Evolutionary conservation across 331 rosid genomes (phyloP).

Genomic region (Ulmus americana): DNA sequence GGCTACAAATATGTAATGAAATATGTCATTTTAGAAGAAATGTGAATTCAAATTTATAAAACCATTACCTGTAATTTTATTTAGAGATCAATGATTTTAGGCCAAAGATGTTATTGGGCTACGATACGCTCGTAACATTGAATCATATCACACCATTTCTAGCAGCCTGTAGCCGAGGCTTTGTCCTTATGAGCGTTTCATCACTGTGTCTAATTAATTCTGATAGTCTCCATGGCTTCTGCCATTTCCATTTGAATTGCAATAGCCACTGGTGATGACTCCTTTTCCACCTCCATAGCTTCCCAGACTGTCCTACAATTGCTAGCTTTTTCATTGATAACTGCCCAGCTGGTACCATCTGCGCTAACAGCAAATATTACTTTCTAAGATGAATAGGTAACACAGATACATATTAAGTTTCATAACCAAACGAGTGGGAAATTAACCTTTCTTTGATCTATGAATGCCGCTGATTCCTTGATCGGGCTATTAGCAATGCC

Average conservation of each 20-base stretch:
- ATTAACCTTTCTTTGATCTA: conserved; percentile 67
- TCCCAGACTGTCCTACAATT: conserved; percentile 82
- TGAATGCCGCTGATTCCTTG: conserved; percentile 61
- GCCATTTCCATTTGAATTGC: conserved; percentile 99
- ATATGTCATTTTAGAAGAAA: background rate
- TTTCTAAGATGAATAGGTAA: conserved; percentile 23
- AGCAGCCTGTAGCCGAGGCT: conserved; percentile 69
- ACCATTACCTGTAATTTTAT: conserved; percentile 59
- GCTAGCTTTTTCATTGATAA: conserved; percentile 76
- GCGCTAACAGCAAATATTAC: conserved; percentile 34
- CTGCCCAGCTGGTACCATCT: conserved; percentile 91
- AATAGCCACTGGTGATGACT: conserved; percentile 97
- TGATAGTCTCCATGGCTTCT: conserved; percentile 98
- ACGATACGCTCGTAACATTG: conserved; percentile 26
- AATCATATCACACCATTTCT: conserved; percentile 37
- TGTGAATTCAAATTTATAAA: conserved; percentile 5
- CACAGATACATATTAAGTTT: conserved; percentile 3
- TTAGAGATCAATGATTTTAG: conserved; percentile 40
- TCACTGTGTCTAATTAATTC: conserved; percentile 95
- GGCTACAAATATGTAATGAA: background rate
- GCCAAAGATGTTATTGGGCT: conserved; percentile 40
- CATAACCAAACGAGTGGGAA: conserved; percentile 17
- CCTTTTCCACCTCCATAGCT: conserved; percentile 99
- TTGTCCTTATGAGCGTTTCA: conserved; percentile 79
- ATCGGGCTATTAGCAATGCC: conserved; percentile 67